Evolutionary conservation across 169 alveolate species (phyloP), one percentile per base, ranked within the genome.

Genomic region (Eimeria maxima): DNA sequence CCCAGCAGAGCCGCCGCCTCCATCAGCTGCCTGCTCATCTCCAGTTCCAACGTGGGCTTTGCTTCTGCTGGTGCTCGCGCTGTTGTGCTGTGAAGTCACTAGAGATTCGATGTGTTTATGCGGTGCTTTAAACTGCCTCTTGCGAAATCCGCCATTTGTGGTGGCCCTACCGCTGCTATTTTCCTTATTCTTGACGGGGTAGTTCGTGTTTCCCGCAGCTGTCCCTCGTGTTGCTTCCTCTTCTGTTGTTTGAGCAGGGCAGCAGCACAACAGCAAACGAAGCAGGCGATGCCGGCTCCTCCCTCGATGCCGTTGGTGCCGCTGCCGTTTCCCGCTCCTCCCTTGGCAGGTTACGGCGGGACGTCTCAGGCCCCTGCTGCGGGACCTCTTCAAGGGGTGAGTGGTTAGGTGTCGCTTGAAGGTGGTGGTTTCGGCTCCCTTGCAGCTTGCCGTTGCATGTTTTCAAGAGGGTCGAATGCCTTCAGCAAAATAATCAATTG

Each of bases 1-100:
- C n/a, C 92, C 92, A 18, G 53, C 20, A n/a, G 92, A 84, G 60
- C 92, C 92, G 55, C 92, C 92, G 33, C 92, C 90, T n/a, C n/a
- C n/a, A 45, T n/a, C 67, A 50, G 73, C 65, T 47, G 73, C 65
- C 55, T 2, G n/a, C 53, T 73, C 83, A 6, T n/a, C 83, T 33
- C 83, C 29, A 55, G 83, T 24, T 45, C 63, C 86, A 42, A 44
- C 57, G 86, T 74, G 38, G 45, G 86, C 57, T 38, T 38, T 45
- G 86, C 83, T 29, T 14, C 67, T 50, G 47, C 67, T 53, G 74
- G 24, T 24, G 45, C 74, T 38, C 33, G 55, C 13, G 74, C 73
- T 24, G 50, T 65, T 24, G 53, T 33, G 27, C 76, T 47, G 74
- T 55, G 91, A 27, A 53, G 50, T 29, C 13, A 27, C 29, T 44